phyloP scores from a whole-genome alignment of 495 filamentous ascomycete species.

The Trichoderma parareesei region DNA sequence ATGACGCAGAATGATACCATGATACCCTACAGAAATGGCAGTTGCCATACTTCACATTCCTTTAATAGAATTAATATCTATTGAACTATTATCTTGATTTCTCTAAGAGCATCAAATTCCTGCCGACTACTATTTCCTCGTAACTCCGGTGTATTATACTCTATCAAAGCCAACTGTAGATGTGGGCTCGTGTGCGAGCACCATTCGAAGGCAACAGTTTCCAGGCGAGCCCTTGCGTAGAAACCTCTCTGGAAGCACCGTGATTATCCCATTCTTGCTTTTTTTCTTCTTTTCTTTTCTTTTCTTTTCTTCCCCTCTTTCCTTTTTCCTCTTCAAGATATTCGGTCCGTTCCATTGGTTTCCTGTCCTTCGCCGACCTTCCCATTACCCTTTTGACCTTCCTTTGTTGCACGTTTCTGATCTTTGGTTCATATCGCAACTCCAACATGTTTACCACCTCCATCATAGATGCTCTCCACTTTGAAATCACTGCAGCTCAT shows the following conservation, averaged over 20 bases:
- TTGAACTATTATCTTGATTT: slow-evolving; percentile 5
- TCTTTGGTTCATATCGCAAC: background rate
- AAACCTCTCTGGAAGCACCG: background rate
- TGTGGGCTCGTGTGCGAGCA: background rate
- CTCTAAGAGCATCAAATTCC: background rate
- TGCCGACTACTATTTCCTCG: background rate
- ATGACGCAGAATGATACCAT: slow-evolving; percentile 1
- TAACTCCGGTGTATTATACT: slow-evolving; percentile 6
- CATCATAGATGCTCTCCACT: background rate
- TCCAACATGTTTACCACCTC: no score
- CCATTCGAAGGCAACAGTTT: background rate
- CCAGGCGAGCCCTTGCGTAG: slow-evolving; percentile 1
- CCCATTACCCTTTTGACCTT: background rate
- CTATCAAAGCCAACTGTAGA: background rate
- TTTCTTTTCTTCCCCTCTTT: background rate
- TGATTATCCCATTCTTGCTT: background rate
- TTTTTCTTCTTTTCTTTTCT: background rate
- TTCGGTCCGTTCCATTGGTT: no score
- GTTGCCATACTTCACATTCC: background rate
- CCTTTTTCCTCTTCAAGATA: no score
- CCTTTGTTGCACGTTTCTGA: background rate
- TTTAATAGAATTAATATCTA: background rate
- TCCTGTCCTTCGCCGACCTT: no score
- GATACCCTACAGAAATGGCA: background rate
- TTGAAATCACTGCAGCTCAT: background rate